Conservation (phyloP, 2,329 filamentous ascomycete genomes). For the Orbilia brochopaga region DNA sequence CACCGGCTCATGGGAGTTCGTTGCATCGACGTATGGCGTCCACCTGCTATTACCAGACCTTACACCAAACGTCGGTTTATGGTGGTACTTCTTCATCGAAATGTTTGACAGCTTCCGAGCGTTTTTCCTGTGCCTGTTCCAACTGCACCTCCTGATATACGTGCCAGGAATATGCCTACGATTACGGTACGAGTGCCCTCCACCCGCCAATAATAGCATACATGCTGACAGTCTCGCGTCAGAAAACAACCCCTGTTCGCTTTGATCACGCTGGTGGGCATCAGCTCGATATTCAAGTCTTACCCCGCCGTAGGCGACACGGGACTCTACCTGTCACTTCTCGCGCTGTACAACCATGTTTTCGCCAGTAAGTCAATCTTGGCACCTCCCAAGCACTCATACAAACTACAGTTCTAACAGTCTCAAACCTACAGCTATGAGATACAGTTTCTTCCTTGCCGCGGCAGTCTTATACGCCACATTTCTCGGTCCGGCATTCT, state of each 20-base stretch:
- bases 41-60: conserved; percentile 89
- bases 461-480: conserved; percentile 85
- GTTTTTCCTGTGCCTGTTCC: conserved; percentile 98
- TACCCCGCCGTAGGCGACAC: conserved; percentile 93
- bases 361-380: conserved; percentile 70
- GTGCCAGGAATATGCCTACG: conserved; percentile 84
- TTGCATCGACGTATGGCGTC: conserved; percentile 87
- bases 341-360: conserved; percentile 87
- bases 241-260: conserved; percentile 81
- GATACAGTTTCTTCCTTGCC: conserved; percentile 86
- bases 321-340: conserved; percentile 79
- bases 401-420: background rate
- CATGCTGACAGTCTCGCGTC: background rate
- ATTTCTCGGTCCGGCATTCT: conserved; percentile 90
- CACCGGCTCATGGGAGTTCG: conserved; percentile 84
- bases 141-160: conserved; percentile 91
- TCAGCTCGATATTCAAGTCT: conserved; percentile 94
- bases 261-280: conserved; percentile 80
- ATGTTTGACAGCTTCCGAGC: conserved; percentile 98
- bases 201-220: background rate
- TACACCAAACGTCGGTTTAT: conserved; percentile 91
- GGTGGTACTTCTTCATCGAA: conserved; percentile 99
- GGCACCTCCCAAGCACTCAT: background rate
- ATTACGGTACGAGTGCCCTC: conserved; percentile 63
- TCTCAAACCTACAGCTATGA: conserved; percentile 68